Conservation (phyloP, 2,329 filamentous ascomycete genomes). For the Trichoderma simmonsii region DNA sequence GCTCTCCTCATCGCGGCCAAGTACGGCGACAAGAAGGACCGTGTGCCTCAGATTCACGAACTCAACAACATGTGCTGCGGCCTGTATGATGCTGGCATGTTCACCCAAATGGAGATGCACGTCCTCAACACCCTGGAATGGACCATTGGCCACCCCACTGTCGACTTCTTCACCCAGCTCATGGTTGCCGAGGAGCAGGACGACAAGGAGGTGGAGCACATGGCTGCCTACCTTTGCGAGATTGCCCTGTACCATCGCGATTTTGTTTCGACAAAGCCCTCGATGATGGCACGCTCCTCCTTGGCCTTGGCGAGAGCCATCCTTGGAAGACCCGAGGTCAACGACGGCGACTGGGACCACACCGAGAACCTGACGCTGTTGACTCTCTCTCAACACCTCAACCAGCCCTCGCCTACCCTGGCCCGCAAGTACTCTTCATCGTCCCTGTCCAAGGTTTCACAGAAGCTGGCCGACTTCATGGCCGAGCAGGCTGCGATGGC, state of each 20-base stretch:
- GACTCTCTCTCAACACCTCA: slow-evolving; percentile 56
- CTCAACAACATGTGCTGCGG: slow-evolving; percentile 99
- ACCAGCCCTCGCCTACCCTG: slow-evolving; percentile 56
- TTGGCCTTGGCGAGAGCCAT: slow-evolving; percentile 85
- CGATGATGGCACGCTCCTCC: slow-evolving; percentile 83
- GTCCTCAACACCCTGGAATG: slow-evolving; percentile 96
- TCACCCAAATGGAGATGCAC: slow-evolving; percentile 99
- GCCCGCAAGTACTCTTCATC: slow-evolving; percentile 58
- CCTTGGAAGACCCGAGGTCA: slow-evolving; percentile 72
- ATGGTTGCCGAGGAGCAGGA: slow-evolving; percentile 75
- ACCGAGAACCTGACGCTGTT: slow-evolving; percentile 66
- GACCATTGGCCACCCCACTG: slow-evolving; percentile 92
- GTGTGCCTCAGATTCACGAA: slow-evolving; percentile 95
- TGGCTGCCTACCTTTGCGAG: slow-evolving; percentile 92
- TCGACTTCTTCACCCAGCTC: slow-evolving; percentile 88
- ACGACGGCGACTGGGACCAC: slow-evolving; percentile 72
- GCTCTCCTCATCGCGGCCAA: slow-evolving; percentile 95
- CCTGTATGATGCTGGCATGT: slow-evolving; percentile 98
- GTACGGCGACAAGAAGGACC: slow-evolving; percentile 97
- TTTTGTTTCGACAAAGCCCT: slow-evolving; percentile 89
- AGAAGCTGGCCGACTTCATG: slow-evolving; percentile 56
- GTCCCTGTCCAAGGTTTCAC: slow-evolving; percentile 52
- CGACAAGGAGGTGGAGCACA: slow-evolving; percentile 86
- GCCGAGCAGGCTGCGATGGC: slow-evolving; percentile 57
- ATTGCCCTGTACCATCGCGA: slow-evolving; percentile 95